Percentiles rank a stretch among this genome's conserved stretches.
phyloP scores from a whole-genome alignment of 2,329 filamentous ascomycete genomes.

The Tolypocladium cylindrosporum region DNA sequence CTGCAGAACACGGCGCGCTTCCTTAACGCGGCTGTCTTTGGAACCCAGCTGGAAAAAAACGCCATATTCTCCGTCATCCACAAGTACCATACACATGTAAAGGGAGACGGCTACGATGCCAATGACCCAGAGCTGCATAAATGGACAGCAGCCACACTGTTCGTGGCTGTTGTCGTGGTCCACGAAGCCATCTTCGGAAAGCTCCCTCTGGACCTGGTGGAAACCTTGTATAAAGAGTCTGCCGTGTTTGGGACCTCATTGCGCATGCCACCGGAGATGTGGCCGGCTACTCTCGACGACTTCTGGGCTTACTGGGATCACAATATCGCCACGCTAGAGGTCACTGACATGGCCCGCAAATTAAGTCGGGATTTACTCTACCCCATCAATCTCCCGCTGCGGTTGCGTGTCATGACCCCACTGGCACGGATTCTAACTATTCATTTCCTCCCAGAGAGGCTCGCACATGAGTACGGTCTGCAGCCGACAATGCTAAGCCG shows the following conservation, averaged over 20 bases:
- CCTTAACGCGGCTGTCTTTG: slow-evolving; percentile 27
- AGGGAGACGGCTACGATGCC: slow-evolving; percentile 22
- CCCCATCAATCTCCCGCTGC: slow-evolving; percentile 11
- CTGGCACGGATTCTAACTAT: slow-evolving; percentile 9
- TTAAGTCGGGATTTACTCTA: slow-evolving; percentile 14
- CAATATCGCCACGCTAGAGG: slow-evolving; percentile 19
- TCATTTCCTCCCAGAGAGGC: slow-evolving; percentile 7
- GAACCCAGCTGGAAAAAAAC: slow-evolving; percentile 19
- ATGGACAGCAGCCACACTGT: slow-evolving; percentile 29
- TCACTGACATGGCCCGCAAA: slow-evolving; percentile 19
- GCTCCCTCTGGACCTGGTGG: slow-evolving; percentile 16
- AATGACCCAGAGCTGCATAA: slow-evolving; percentile 26
- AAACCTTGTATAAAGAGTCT: slow-evolving; percentile 14
- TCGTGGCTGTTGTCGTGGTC: slow-evolving; percentile 22
- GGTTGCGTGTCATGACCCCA: slow-evolving; percentile 10
- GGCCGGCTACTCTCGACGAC: slow-evolving; percentile 20
- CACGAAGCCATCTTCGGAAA: slow-evolving; percentile 24
- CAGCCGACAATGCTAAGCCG: slow-evolving; percentile 10
- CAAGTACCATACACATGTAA: slow-evolving; percentile 19
- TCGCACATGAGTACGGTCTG: slow-evolving; percentile 14
- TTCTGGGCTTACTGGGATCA: slow-evolving; percentile 28
- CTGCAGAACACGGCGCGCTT: slow-evolving; percentile 28
- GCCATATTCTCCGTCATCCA: slow-evolving; percentile 26
- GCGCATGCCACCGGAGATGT: slow-evolving; percentile 22
- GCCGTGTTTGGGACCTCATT: slow-evolving; percentile 18